These are phyloP conservation scores for Nepenthes mirabilis DNA, from an alignment of 148 eudicot genomes.

Conservation along the genomic window DNA sequence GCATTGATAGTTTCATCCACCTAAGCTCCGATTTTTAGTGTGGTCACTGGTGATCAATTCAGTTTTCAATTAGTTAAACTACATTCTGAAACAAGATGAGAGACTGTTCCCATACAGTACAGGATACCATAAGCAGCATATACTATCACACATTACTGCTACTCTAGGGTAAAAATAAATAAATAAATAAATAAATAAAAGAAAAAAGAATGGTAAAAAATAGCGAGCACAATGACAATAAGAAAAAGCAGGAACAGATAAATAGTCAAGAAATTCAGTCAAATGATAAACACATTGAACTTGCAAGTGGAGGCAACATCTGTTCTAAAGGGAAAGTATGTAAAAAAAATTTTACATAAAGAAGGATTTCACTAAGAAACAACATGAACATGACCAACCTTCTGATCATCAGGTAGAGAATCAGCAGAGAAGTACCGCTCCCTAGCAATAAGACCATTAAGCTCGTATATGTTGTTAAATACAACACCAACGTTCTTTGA, in stretches of 20 bases:
- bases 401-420: slow-evolving; percentile 70
- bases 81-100: too few species aligned
- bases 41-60: not conserved
- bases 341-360: not conserved
- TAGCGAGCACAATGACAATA: too few species aligned
- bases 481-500: slow-evolving; percentile 63
- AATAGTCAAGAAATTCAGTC: too few species aligned
- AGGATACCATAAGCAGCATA: too few species aligned
- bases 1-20: not conserved
- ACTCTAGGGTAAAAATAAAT: too few species aligned
- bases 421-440: slow-evolving; percentile 62
- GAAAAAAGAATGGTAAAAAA: too few species aligned
- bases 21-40: not conserved
- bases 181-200: too few species aligned
- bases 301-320: not conserved
- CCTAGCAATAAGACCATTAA: slow-evolving; percentile 66
- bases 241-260: too few species aligned
- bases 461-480: slow-evolving; percentile 79
- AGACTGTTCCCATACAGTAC: too few species aligned
- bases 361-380: not conserved
- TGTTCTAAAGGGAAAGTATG: not conserved
- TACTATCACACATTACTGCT: too few species aligned
- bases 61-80: too few species aligned
- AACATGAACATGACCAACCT: slow-evolving; percentile 32
- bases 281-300: too few species aligned